Conservation (phyloP, 352 stramenopile species). For the Globisporangium cylindrosporum region DNA sequence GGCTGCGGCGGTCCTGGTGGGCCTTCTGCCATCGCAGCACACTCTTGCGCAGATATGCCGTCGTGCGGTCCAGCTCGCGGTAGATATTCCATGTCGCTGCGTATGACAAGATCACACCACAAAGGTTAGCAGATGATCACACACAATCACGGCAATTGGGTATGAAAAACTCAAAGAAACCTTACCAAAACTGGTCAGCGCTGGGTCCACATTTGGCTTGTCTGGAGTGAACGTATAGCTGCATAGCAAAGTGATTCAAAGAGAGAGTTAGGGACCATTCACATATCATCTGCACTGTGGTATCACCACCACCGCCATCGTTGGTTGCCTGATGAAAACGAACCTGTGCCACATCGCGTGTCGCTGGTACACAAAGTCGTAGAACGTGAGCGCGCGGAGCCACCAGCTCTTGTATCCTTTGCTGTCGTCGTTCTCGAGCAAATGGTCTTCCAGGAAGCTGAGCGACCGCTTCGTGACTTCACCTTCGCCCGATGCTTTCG, state of each 20-base stretch:
- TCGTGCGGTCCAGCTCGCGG: slow-evolving; percentile 77
- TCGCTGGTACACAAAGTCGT: slow-evolving; percentile 84
- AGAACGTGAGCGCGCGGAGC: slow-evolving; percentile 77
- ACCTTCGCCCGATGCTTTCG: neutral
- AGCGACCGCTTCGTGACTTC: slow-evolving; percentile 34
- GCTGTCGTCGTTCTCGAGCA: slow-evolving; percentile 62
- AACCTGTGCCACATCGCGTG: slow-evolving; percentile 83
- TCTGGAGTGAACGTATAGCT: slow-evolving; percentile 76
- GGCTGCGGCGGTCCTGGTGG: slow-evolving; percentile 63
- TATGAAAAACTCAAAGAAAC: neutral
- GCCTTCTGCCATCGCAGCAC: slow-evolving; percentile 71
- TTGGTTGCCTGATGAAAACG: neutral
- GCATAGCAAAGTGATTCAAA: neutral
- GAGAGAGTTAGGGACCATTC: neutral
- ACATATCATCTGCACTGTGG: neutral
- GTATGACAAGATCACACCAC: neutral
- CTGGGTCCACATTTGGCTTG: slow-evolving; percentile 60
- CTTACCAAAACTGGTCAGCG: slow-evolving; percentile 76
- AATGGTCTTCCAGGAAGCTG: slow-evolving; percentile 72
- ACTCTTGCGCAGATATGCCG: slow-evolving; percentile 77
- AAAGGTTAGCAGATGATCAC: neutral
- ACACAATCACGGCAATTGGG: neutral
- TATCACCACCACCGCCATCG: neutral
- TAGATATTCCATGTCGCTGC: slow-evolving; percentile 83
- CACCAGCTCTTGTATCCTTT: slow-evolving; percentile 88